Evolutionary conservation across 2,329 filamentous ascomycete genomes (phyloP), one percentile per base, ranked within the genome.

Genomic region (Rutstroemia sydowiana): DNA sequence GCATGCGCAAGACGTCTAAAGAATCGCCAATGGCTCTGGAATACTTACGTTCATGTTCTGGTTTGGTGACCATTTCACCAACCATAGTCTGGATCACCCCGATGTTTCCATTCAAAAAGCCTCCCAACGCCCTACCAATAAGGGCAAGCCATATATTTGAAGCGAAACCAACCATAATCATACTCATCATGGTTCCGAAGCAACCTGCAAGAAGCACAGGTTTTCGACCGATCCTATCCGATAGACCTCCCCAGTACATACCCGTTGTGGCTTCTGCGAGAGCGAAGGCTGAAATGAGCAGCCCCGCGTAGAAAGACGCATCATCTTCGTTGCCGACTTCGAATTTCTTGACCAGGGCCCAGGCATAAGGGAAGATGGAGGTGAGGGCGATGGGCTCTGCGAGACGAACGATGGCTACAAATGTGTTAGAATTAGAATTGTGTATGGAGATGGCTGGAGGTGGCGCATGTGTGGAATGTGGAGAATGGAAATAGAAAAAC

Each of bases 321-420:
- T 91, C 81, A 70, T 79, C 73, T 59, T 82, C 79, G 61, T 80
- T 77, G 56, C 85, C 87, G 60, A 91, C 76, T 37, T 87, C 65
- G 69, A 89, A 89, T 61, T 82, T 76, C 69, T 87, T 87, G 59
- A 92, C 84, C 60, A 92, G 82, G 55, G 85, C 79, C 86, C 87
- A 95, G 55, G 88, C 88, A 69, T 95, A 96, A 18, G 91, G 91
- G 63, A 92, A 95, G 69, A 95, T 93, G 65, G 88, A 93, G 1
- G 90, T 95, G 58, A 96, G 79, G 46, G 91, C 90, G 62, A 96
- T 92, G 20, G 91, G 91, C 70, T 96, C 91, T 48, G 90, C 88
- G 60, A 96, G 81, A 57, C 91, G 88, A 66, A 95, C 91, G 75
- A 95, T 88, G 68, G 89, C 90, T 95, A 62, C 26, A 20, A 2